Evolutionary conservation across 2,329 filamentous ascomycete genomes (phyloP).

Genomic region (Talaromyces piceae): DNA sequence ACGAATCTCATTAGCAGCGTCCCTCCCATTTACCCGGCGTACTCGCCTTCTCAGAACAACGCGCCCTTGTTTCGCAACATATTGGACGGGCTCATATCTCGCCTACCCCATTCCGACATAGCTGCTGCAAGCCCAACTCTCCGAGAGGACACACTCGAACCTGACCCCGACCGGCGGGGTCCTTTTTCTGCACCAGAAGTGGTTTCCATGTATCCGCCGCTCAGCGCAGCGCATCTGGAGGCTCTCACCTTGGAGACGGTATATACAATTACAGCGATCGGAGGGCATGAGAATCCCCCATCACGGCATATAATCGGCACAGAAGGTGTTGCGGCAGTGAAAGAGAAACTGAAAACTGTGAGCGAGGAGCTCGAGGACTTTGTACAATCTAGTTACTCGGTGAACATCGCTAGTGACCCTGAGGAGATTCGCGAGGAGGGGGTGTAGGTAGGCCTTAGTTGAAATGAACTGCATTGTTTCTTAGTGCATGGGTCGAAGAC

Average conservation of each 20-base stretch:
- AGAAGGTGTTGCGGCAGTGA: constrained; percentile 79
- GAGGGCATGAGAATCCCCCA: constrained; percentile 91
- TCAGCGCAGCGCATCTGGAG: constrained; percentile 62
- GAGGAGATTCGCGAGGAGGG: constrained; percentile 16
- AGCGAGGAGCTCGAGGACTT: constrained; percentile 96
- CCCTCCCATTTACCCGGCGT: constrained; percentile 62
- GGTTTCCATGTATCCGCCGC: constrained; percentile 64
- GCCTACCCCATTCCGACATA: constrained; percentile 50
- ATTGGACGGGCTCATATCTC: constrained; percentile 69
- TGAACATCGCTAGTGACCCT: constrained; percentile 50
- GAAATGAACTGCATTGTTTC: too few relatives aligned
- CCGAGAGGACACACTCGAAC: not conserved
- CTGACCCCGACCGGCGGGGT: not conserved
- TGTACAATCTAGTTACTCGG: constrained; percentile 77
- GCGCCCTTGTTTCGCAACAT: constrained; percentile 80
- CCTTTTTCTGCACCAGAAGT: constrained; percentile 39
- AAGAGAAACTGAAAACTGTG: constrained; percentile 93
- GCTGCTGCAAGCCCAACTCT: constrained; percentile 4
- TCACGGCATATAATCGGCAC: constrained; percentile 88
- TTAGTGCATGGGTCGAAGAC: too few relatives aligned
- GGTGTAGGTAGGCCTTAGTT: too few relatives aligned
- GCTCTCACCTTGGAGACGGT: constrained; percentile 80
- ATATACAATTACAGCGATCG: constrained; percentile 82
- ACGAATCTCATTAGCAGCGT: constrained; percentile 82
- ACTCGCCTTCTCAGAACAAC: constrained; percentile 61